Base-by-base conservation (phyloP, 2,329 filamentous ascomycete genomes). In the Chrysoporthe puriensis region DNA sequence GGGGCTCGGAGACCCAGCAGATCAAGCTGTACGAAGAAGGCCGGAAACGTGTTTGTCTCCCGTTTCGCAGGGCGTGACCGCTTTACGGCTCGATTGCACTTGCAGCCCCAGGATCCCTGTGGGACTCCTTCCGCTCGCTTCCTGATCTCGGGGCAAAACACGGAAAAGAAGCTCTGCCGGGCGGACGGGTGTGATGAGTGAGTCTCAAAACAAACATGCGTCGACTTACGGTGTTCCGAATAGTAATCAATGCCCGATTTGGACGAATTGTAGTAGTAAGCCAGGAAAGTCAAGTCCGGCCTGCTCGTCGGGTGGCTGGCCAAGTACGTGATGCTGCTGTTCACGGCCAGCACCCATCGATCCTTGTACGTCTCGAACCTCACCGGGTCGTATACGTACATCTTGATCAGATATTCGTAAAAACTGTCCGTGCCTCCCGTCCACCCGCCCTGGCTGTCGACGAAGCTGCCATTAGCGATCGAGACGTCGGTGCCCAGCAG, bases 351-450 rank as follows among this genome's bases (percentile, higher is more conserved):
- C 54, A 92, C 80, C 93, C 93, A 97, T 60, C 88, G 87, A 70
- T 94, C 90, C 73, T 84, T 88, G 79, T 95, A 93, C 2, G 77
- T 70, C 1, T 74, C 78, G 73, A 91, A 96, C 3, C 87, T 84
- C 6, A 77, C 72, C 0, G 87, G 83, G 74, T 95, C 90, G 76
- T 96, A 96, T 65, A 95, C 78, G 73, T 90, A 96, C 91, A 96
- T 95, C 82, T 97, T 97, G 77, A 97, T 90, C 43, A 97, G 85
- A 74, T 96, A 96, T 79, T 96, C 93, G 79, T 96, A 97, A 79
- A 90, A 96, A 56, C 89, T 92, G 77, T 96, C 93, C 42, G 86
- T 86, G 7, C 91, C 90, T 62, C 90, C 92, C 50, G 87, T 86
- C 93, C 93, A 97, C 57, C 91, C 91, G 63, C 94, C 93, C 1